phyloP scores from a whole-genome alignment of 257 asterid genomes.

The Fraxinus anomala region DNA sequence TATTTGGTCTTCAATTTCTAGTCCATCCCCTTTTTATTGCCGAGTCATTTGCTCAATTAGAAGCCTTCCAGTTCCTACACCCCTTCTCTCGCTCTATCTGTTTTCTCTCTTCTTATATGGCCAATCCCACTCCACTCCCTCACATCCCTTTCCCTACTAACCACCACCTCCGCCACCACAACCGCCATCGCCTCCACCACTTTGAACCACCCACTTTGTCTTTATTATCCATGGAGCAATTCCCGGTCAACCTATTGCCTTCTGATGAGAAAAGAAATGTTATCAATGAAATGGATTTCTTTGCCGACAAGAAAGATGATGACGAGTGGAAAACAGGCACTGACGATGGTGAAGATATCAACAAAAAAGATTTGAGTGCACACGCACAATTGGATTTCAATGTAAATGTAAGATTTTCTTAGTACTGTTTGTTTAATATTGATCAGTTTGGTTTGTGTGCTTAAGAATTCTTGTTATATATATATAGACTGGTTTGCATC shows the following conservation, averaged over 20 bases:
- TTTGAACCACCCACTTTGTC: slow-evolving; percentile 1
- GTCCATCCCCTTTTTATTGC: slow-evolving; percentile 62
- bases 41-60: slow-evolving; percentile 64
- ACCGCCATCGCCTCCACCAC: slow-evolving; percentile 12
- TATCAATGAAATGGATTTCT: slow-evolving; percentile 74
- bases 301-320: slow-evolving; percentile 46
- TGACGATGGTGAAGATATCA: slow-evolving; percentile 8
- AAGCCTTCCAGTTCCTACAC: slow-evolving; percentile 33
- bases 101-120: slow-evolving; percentile 56
- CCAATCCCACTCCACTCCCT: slow-evolving; percentile 37
- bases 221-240: slow-evolving; percentile 54
- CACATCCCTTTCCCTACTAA: slow-evolving; percentile 21
- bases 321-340: slow-evolving; percentile 14
- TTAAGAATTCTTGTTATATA: background rate
- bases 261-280: slow-evolving; percentile 36
- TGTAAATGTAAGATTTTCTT: slow-evolving; percentile 57
- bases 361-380: slow-evolving; percentile 21
- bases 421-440: background rate
- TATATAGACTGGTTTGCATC: slow-evolving; percentile 72
- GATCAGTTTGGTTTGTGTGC: background rate
- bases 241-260: slow-evolving; percentile 63
- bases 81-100: slow-evolving; percentile 31
- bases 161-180: slow-evolving; percentile 14
- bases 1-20: slow-evolving; percentile 49
- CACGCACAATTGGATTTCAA: slow-evolving; percentile 49